Evolutionary conservation across 2,329 filamentous ascomycete species (phyloP).

Genomic region (Volutella citrinella): DNA sequence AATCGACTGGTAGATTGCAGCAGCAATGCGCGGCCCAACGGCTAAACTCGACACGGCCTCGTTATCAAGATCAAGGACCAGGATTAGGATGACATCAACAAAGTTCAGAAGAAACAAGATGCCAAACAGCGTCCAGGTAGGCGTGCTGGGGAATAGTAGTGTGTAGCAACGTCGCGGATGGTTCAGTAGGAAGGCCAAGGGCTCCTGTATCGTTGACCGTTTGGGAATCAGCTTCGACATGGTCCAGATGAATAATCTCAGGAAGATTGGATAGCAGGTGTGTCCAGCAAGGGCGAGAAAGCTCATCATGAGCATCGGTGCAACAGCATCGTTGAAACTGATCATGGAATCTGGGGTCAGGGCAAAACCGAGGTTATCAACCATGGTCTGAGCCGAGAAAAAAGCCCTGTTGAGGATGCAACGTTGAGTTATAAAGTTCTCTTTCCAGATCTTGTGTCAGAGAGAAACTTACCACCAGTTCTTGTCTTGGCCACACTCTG

Average conservation of each 20-base stretch:
- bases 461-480: constrained; percentile 51
- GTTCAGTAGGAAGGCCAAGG: constrained; percentile 56
- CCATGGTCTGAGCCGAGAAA: constrained; percentile 49
- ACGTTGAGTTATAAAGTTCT: too few relatives aligned
- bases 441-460: too few relatives aligned
- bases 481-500: constrained; percentile 35
- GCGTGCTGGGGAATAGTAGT: constrained; percentile 56
- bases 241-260: constrained; percentile 57
- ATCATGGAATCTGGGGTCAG: constrained; percentile 55
- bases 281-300: constrained; percentile 51
- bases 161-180: constrained; percentile 63
- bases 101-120: constrained; percentile 51
- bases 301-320: constrained; percentile 44
- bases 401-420: constrained; percentile 37
- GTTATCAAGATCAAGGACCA: constrained; percentile 50
- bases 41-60: constrained; percentile 44
- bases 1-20: constrained; percentile 57
- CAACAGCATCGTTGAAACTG: constrained; percentile 42
- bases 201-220: constrained; percentile 35
- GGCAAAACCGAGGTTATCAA: constrained; percentile 52
- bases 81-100: constrained; percentile 54
- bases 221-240: constrained; percentile 45
- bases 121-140: constrained; percentile 56
- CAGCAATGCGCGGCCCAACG: constrained; percentile 45
- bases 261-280: constrained; percentile 55